phyloP scores from a whole-genome alignment of 345 rosid genomes.

The Lepidium didymum region DNA sequence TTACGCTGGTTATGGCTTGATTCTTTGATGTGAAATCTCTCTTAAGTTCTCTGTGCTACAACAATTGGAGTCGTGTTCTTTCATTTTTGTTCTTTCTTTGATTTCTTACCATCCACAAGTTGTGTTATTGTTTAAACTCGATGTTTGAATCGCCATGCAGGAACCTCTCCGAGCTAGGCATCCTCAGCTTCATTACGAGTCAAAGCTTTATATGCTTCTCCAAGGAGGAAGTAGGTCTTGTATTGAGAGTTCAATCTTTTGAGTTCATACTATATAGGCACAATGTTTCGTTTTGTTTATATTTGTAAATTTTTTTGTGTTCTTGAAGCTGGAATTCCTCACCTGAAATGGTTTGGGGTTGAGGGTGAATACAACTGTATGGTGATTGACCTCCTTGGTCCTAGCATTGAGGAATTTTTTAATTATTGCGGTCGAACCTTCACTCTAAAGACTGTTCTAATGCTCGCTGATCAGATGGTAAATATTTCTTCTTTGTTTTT shows the following conservation, averaged over 20 bases:
- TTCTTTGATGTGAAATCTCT: no score
- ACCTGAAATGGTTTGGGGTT: constrained; percentile 88
- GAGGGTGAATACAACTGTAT: constrained; percentile 73
- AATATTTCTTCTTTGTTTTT: neutral
- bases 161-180: constrained; percentile 83
- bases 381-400: constrained; percentile 94
- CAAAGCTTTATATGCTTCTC: constrained; percentile 80
- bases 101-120: neutral
- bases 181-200: constrained; percentile 88
- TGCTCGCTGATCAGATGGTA: constrained; percentile 93
- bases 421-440: constrained; percentile 77
- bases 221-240: constrained; percentile 84
- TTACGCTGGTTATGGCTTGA: no score
- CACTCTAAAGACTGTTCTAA: constrained; percentile 67
- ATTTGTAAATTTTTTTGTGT: neutral
- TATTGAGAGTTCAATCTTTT: neutral
- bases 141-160: constrained; percentile 22
- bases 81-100: neutral
- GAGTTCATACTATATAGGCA: neutral
- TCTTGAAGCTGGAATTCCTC: constrained; percentile 71
- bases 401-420: constrained; percentile 83
- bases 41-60: neutral
- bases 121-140: neutral
- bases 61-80: neutral
- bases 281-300: neutral